Percentiles rank a stretch among this genome's conserved stretches.
phyloP scores from a whole-genome alignment of 2,329 filamentous ascomycete genomes.

The Xylariaceae sp. region DNA sequence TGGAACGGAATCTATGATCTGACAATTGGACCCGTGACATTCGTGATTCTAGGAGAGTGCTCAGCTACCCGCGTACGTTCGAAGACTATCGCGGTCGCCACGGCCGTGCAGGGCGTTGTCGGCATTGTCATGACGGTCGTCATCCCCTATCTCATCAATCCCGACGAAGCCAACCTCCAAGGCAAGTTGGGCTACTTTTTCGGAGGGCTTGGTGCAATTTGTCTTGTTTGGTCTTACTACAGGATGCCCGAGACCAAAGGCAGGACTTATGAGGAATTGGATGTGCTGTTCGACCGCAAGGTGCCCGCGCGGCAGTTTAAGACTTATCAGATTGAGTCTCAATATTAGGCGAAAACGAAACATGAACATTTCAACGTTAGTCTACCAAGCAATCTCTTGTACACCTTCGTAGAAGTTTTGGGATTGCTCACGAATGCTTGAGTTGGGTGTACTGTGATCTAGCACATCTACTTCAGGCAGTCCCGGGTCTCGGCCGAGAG shows the following conservation, averaged over 20 bases:
- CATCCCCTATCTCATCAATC: constrained; percentile 43
- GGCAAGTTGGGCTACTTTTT: constrained; percentile 41
- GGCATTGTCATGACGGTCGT: constrained; percentile 42
- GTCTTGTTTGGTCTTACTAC: constrained; percentile 36
- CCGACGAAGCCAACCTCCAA: constrained; percentile 40
- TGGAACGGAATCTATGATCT: constrained; percentile 51
- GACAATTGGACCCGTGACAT: constrained; percentile 45
- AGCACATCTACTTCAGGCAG: no score
- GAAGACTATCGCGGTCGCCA: constrained; percentile 43
- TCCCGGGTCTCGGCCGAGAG: no score
- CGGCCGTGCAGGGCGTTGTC: constrained; percentile 38
- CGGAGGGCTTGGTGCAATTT: constrained; percentile 35
- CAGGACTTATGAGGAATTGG: constrained; percentile 31
- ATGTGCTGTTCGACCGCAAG: constrained; percentile 30
- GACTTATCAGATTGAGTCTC: constrained; percentile 24
- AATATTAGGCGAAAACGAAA: no score
- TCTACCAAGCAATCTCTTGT: no score
- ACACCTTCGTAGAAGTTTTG: no score
- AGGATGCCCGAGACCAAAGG: constrained; percentile 31
- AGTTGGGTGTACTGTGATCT: no score
- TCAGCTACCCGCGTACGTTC: constrained; percentile 42
- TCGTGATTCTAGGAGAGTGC: constrained; percentile 54
- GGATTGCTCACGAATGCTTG: no score
- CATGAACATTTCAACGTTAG: no score
- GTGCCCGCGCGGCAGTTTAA: constrained; percentile 32